phyloP scores from a whole-genome alignment of 2,329 filamentous ascomycete genomes.

The Cladophialophora immunda region DNA sequence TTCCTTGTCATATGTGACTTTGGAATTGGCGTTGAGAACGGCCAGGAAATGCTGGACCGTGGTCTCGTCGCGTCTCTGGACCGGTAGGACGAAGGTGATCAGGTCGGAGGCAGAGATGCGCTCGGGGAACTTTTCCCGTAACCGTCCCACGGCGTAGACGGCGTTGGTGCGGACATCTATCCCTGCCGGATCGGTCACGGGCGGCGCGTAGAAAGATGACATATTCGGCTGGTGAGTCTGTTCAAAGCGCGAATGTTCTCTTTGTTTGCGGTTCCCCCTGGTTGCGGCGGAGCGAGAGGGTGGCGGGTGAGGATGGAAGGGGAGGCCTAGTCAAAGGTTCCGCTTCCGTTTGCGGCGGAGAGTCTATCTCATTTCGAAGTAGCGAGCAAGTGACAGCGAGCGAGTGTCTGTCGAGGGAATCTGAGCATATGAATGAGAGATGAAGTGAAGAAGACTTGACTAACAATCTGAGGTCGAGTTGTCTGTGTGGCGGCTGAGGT shows the following conservation, averaged over 20 bases:
- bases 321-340: constrained; percentile 32
- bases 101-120: constrained; percentile 75
- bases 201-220: constrained; percentile 54
- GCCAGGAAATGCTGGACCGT: constrained; percentile 30
- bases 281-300: constrained; percentile 2
- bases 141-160: constrained; percentile 83
- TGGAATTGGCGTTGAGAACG: constrained; percentile 55
- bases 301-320: constrained; percentile 1
- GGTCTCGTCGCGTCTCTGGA: constrained; percentile 31
- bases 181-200: constrained; percentile 65
- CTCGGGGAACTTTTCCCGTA: constrained; percentile 78
- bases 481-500: neutral
- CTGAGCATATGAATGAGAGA: neutral
- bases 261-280: neutral
- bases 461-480: neutral
- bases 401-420: neutral
- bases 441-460: neutral
- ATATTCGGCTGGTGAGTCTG: constrained; percentile 43
- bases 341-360: constrained; percentile 30
- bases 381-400: neutral
- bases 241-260: neutral
- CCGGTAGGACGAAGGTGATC: constrained; percentile 32
- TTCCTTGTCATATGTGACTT: constrained; percentile 65
- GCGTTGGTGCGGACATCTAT: constrained; percentile 86
- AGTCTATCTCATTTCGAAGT: constrained; percentile 20